Evolutionary conservation across 1,284 basidiomycete species (phyloP), one percentile per base, ranked within the genome.

Genomic region (Meira miltonrushii): DNA sequence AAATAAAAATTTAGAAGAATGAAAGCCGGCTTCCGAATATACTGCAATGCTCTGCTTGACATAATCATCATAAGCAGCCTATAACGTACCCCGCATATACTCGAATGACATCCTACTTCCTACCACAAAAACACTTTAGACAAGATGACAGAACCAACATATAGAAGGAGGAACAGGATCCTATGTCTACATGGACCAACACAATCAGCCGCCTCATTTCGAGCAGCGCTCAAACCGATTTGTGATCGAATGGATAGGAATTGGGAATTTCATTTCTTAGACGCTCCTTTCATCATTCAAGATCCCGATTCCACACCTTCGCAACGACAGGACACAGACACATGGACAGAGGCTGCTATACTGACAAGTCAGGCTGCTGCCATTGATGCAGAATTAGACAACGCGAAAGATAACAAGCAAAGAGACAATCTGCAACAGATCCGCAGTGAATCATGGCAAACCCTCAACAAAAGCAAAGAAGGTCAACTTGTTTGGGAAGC

Each of bases 191-290:
- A 53, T 53, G 50, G 50, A 37, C 50, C 37, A 19, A 41, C 15
- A 5, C 50, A 53, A 39, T 53, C 50, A 8, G 50, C 50, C 5
- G 50, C 50, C 23, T 53, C 50, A 41, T 53, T 53, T 39, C 19
- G 50, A n/a, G 50, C 50, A 5, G 50, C 38, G 6, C 37, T 41
- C 7, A 53, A 41, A 15, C 39, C 39, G 13, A n/a, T 53, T 15
- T 39, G 50, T 23, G 50, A 53, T 53, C 38, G 28, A 12, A 39
- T 53, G 50, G 50, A 28, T 19, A 40, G 23, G 3, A 13, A 53
- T 33, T 53, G 13, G 17, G 50, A 53, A 41, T 39, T 53, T 39
- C 50, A 53, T 33, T 53, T 39, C 28, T 41, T 53, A 17, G 50
- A 53, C 8, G 50, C 50, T 3, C 50, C 50, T 13, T 53, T 37